These are phyloP conservation scores for Cutaneotrichosporon mucoides DNA, from an alignment of 1,284 basidiomycete genomes.

Conservation along the genomic window DNA sequence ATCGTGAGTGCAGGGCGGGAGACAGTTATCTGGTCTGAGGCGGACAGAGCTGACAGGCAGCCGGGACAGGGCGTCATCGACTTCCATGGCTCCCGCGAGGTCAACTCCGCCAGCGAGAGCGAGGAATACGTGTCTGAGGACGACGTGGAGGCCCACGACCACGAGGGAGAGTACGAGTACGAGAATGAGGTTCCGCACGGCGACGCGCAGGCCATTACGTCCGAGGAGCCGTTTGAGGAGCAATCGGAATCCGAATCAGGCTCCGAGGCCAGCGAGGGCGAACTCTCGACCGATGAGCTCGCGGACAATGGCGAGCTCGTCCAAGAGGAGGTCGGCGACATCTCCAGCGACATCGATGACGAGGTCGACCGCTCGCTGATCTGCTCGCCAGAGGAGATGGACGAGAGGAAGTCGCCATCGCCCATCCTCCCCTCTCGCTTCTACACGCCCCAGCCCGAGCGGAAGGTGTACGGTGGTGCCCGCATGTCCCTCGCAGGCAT, in stretches of 20 bases:
- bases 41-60: slow-evolving; percentile 10
- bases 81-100: slow-evolving; percentile 7
- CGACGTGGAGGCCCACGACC: background rate
- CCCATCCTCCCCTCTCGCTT: slow-evolving; percentile 15
- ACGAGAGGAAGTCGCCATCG: background rate
- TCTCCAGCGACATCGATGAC: slow-evolving; percentile 10
- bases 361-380: slow-evolving; percentile 4
- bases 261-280: slow-evolving; percentile 5
- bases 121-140: slow-evolving; percentile 6
- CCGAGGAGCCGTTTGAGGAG: too few relatives aligned
- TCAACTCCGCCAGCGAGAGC: slow-evolving; percentile 6
- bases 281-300: too few relatives aligned
- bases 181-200: too few relatives aligned
- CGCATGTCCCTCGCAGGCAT: slow-evolving; percentile 22
- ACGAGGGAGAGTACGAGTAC: slow-evolving; percentile 1
- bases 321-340: slow-evolving; percentile 4
- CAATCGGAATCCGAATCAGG: too few relatives aligned
- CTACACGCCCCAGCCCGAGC: slow-evolving; percentile 37
- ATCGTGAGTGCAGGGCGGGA: slow-evolving; percentile 25
- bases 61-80: slow-evolving; percentile 26
- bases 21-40: too few relatives aligned
- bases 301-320: too few relatives aligned
- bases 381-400: background rate
- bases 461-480: slow-evolving; percentile 11
- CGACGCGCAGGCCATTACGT: too few relatives aligned